phyloP scores from a whole-genome alignment of 768 basidiomycete species.

The Boletus pseudopeckii region DNA sequence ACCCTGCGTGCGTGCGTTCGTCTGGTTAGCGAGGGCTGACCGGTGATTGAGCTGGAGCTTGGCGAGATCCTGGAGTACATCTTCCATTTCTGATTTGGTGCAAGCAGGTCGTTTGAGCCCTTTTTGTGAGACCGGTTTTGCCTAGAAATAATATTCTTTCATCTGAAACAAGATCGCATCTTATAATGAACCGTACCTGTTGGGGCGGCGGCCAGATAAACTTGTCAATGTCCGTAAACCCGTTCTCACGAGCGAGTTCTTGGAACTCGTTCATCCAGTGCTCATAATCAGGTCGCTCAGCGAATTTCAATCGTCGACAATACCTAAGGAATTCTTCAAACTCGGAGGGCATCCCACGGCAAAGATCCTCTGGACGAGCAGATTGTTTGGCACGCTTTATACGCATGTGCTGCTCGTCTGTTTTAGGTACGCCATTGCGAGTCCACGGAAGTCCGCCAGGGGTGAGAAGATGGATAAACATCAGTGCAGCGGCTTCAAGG shows the following conservation, averaged over 20 bases:
- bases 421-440: conserved; percentile 75
- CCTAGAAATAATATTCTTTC: conserved; percentile 14
- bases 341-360: conserved; percentile 61
- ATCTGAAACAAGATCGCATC: not conserved
- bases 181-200: conserved; percentile 23
- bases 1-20: conserved; percentile 35
- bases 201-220: conserved; percentile 68
- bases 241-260: conserved; percentile 56
- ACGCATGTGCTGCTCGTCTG: conserved; percentile 56
- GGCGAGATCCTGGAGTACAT: conserved; percentile 55
- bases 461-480: conserved; percentile 78
- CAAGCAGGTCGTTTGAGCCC: conserved; percentile 18
- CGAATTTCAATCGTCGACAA: conserved; percentile 64
- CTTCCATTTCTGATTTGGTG: conserved; percentile 47
- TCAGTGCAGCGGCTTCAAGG: conserved; percentile 70
- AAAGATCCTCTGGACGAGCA: conserved; percentile 63
- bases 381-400: conserved; percentile 62
- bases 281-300: conserved; percentile 65
- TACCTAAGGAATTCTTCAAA: conserved; percentile 78
- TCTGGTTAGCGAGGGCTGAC: conserved; percentile 49
- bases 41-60: conserved; percentile 55
- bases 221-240: conserved; percentile 53
- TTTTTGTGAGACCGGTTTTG: conserved; percentile 28
- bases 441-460: conserved; percentile 77
- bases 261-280: conserved; percentile 64